Evolutionary conservation across 495 filamentous ascomycete genomes (phyloP).

Genomic region (Neurospora sublineolata): DNA sequence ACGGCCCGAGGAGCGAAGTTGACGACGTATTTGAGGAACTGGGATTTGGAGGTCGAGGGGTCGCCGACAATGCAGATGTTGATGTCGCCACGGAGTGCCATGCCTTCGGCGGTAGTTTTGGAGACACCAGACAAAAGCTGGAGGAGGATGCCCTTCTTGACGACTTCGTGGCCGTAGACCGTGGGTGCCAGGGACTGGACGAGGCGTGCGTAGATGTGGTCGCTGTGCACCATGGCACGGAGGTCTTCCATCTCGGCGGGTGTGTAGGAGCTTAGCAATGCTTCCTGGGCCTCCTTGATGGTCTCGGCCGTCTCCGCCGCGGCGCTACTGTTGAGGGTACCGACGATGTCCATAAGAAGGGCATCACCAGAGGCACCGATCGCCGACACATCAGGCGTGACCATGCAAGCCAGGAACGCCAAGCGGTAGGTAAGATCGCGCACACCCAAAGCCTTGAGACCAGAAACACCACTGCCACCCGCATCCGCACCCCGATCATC

Average conservation of each 20-base stretch:
- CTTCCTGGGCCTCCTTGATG: conserved; percentile 78
- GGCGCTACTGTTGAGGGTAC: conserved; percentile 60
- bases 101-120: conserved; percentile 82
- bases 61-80: conserved; percentile 99
- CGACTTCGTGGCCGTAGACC: conserved; percentile 92
- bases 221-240: conserved; percentile 82
- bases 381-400: conserved; percentile 79
- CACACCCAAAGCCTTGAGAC: conserved; percentile 84
- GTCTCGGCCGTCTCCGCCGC: conserved; percentile 51
- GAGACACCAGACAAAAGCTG: conserved; percentile 87
- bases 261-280: conserved; percentile 72
- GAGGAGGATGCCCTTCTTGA: conserved; percentile 92
- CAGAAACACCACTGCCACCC: conserved; percentile 72
- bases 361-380: conserved; percentile 40
- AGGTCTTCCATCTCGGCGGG: conserved; percentile 82
- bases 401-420: conserved; percentile 95
- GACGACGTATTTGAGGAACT: conserved; percentile 97
- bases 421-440: conserved; percentile 94
- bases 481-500: conserved; percentile 74
- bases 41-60: conserved; percentile 94
- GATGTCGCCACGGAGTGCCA: conserved; percentile 91
- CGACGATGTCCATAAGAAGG: conserved; percentile 56
- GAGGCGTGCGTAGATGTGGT: conserved; percentile 87
- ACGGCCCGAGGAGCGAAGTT: conserved; percentile 91
- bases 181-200: conserved; percentile 94